A percentile compares a stretch with the other conserved stretches of the same genome.
Evolutionary conservation across 108 stramenopile species (phyloP).

Genomic region (Seminavis robusta): DNA sequence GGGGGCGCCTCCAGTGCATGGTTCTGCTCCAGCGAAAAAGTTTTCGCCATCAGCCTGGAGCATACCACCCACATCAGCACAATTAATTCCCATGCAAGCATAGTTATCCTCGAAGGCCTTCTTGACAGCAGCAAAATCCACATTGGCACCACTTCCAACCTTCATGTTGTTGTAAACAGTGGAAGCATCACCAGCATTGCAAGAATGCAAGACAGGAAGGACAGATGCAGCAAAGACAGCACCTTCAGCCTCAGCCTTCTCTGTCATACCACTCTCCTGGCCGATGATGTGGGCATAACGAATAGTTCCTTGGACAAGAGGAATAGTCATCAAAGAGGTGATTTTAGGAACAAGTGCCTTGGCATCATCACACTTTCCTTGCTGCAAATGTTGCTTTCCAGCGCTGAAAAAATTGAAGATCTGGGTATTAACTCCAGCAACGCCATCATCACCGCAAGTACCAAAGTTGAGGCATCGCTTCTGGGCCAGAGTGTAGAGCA

Average conservation of each 20-base stretch:
- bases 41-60: slow-evolving; percentile 1
- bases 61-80: slow-evolving; percentile 59
- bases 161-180: slow-evolving; percentile 52
- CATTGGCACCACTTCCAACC: slow-evolving; percentile 16
- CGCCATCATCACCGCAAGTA: slow-evolving; percentile 46
- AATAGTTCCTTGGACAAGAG: slow-evolving; percentile 64
- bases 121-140: slow-evolving; percentile 44
- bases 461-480: slow-evolving; percentile 55
- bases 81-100: slow-evolving; percentile 44
- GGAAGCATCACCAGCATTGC: slow-evolving; percentile 34
- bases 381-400: slow-evolving; percentile 34
- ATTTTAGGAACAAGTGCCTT: slow-evolving; percentile 17
- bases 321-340: slow-evolving; percentile 55
- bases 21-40: slow-evolving; percentile 30
- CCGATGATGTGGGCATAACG: slow-evolving; percentile 41
- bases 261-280: slow-evolving; percentile 29
- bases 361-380: slow-evolving; percentile 45
- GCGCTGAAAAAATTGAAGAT: slow-evolving; percentile 40
- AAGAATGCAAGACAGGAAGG: slow-evolving; percentile 51
- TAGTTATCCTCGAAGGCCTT: slow-evolving; percentile 64
- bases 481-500: slow-evolving; percentile 59
- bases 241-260: slow-evolving; percentile 60
- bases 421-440: slow-evolving; percentile 46
- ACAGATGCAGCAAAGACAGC: slow-evolving; percentile 65
- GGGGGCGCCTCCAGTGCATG: slow-evolving; percentile 20